Evolutionary conservation across 495 filamentous ascomycete species (phyloP), one percentile per base, ranked within the genome.

Genomic region (Tuber calosporum): DNA sequence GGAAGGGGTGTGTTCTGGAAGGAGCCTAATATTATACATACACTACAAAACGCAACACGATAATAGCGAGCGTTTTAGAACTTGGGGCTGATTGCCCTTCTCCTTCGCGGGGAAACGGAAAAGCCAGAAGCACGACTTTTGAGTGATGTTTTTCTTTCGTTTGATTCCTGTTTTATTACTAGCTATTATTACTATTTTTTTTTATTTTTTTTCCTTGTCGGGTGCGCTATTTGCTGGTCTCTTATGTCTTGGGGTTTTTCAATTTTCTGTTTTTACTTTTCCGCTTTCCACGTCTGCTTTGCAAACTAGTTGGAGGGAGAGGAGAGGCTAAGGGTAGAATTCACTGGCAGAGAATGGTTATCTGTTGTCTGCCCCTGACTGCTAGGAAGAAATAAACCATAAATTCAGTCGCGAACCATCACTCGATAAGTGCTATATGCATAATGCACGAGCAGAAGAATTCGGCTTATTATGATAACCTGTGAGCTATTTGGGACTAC

Each of bases 221-320:
- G 53, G 30, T 62, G 26, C 53, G 53, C 69, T 74, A 77, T 73
- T 77, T 73, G 76, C 38, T 66, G 76, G 58, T 77, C 66, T 77
- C 66, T 62, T 73, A 77, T 45, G 62, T 36, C 15, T 71, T 74
- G 73, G 73, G 73, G 73, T 41, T 68, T 69, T 69, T 68, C 68
- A 43, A 68, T 30, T 67, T 69, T 75, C 69, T 37, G 26, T 43
- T 68, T 75, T 39, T 37, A 40, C 42, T 45, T 62, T 38, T 36
- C 26, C n/a, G 30, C 53, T 62, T 62, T 62, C 53, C n/a, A 58
- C 48, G 26, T n/a, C 48, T 58, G 30, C n/a, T 48, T 48, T 26
- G 2, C 53, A 30, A 62, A 34, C 26, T 13, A 34, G 53, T 62
- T 62, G 26, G 53, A 11, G 48, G 48, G 26, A 39, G 26, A 17